Conservation (phyloP, 257 asterid species). For the Solanum chilense region DNA sequence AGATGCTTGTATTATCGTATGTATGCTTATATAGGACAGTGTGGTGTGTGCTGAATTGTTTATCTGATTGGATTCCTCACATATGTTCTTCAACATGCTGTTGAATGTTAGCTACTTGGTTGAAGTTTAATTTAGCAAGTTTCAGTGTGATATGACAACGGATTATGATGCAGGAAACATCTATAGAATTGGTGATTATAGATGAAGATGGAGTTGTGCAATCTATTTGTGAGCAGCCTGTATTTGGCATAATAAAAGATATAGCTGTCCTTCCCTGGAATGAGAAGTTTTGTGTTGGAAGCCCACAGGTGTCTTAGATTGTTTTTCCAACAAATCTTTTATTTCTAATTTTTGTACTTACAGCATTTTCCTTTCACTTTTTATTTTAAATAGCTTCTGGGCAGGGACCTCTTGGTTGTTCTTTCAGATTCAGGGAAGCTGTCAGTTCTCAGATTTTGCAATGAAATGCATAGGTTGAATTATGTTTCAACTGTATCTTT, state of each 20-base stretch:
- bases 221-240: slow-evolving; percentile 82
- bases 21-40: not conserved
- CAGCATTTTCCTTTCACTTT: not conserved
- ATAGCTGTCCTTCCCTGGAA: slow-evolving; percentile 81
- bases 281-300: slow-evolving; percentile 37
- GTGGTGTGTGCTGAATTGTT: not conserved
- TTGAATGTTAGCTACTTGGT: not conserved
- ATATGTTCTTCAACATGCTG: not conserved
- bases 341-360: not conserved
- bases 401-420: slow-evolving; percentile 66
- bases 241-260: slow-evolving; percentile 88
- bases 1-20: not conserved
- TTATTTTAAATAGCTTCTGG: slow-evolving; percentile 41
- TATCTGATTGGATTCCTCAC: not conserved
- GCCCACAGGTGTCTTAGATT: slow-evolving; percentile 51
- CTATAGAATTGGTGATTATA: slow-evolving; percentile 71
- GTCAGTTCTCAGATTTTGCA: slow-evolving; percentile 76
- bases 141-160: not conserved
- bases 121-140: not conserved
- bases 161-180: slow-evolving; percentile 64
- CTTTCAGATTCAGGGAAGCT: slow-evolving; percentile 97
- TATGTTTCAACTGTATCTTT: not conserved
- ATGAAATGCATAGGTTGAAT: slow-evolving; percentile 84
- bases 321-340: not conserved
- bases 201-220: slow-evolving; percentile 79